These are phyloP conservation scores for Pythium grandisporangium DNA, from an alignment of 352 stramenopile species.

Conservation along the genomic window DNA sequence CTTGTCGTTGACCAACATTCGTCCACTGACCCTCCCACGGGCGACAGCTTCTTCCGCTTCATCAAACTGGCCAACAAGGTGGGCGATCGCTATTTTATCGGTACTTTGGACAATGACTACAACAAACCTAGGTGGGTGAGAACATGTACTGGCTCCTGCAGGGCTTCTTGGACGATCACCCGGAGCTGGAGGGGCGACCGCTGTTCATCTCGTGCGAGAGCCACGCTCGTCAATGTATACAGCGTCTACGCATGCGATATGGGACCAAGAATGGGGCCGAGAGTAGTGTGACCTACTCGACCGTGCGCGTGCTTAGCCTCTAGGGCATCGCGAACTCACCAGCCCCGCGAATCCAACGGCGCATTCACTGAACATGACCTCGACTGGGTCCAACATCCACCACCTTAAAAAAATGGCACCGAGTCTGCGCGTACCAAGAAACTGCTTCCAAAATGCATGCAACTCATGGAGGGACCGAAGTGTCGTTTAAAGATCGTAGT, in stretches of 20 bases:
- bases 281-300: constrained; percentile 17
- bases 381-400: constrained; percentile 68
- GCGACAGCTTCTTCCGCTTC: constrained; percentile 30
- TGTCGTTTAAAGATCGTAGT: no score
- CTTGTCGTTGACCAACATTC: no score
- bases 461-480: no score
- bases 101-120: constrained; percentile 33
- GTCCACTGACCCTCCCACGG: constrained; percentile 21
- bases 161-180: constrained; percentile 32
- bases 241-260: constrained; percentile 26
- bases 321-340: constrained; percentile 56
- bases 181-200: constrained; percentile 21
- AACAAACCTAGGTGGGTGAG: constrained; percentile 24
- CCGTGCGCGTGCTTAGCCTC: constrained; percentile 40
- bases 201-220: constrained; percentile 57
- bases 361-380: constrained; percentile 54
- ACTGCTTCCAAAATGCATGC: constrained; percentile 43
- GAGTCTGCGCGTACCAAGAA: constrained; percentile 39
- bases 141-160: constrained; percentile 53
- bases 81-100: constrained; percentile 59
- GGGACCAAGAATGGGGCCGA: constrained; percentile 9
- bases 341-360: constrained; percentile 52
- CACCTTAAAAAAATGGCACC: constrained; percentile 27
- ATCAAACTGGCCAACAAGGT: constrained; percentile 35
- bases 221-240: constrained; percentile 46